These are phyloP conservation scores for Mycena filopes DNA, from an alignment of 768 basidiomycete genomes.

Conservation along the genomic window DNA sequence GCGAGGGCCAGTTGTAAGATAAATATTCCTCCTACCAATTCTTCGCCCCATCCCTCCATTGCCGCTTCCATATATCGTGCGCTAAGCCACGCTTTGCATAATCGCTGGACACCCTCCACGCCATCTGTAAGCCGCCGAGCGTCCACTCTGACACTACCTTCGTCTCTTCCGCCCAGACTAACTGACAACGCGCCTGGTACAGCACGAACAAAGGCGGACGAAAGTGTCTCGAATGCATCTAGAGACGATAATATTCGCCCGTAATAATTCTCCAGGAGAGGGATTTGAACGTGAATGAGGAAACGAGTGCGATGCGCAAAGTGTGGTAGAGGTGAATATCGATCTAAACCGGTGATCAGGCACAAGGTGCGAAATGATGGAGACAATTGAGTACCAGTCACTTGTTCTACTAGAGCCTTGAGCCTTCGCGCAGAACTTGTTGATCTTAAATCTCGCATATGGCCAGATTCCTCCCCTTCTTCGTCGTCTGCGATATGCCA, in stretches of 20 bases:
- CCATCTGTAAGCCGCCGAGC: constrained; percentile 80
- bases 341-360: constrained; percentile 62
- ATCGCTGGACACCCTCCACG: constrained; percentile 81
- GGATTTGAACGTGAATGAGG: constrained; percentile 86
- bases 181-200: constrained; percentile 91
- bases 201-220: constrained; percentile 86
- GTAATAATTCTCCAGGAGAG: constrained; percentile 82
- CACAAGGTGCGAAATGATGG: constrained; percentile 6
- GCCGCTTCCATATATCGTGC: constrained; percentile 76
- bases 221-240: constrained; percentile 94
- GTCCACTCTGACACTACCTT: constrained; percentile 58
- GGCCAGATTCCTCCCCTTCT: constrained; percentile 54
- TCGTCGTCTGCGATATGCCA: constrained; percentile 86
- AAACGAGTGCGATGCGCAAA: constrained; percentile 84
- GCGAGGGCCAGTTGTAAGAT: constrained; percentile 3
- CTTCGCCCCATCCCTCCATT: constrained; percentile 90
- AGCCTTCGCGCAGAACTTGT: constrained; percentile 88
- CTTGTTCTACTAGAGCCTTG: constrained; percentile 88
- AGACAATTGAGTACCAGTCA: constrained; percentile 77
- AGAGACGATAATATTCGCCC: constrained; percentile 83
- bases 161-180: constrained; percentile 58
- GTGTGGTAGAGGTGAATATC: constrained; percentile 88
- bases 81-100: constrained; percentile 89
- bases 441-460: constrained; percentile 62
- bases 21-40: constrained; percentile 66